phyloP scores from a whole-genome alignment of 2,329 filamentous ascomycete species.

The Paraphoma sp. region DNA sequence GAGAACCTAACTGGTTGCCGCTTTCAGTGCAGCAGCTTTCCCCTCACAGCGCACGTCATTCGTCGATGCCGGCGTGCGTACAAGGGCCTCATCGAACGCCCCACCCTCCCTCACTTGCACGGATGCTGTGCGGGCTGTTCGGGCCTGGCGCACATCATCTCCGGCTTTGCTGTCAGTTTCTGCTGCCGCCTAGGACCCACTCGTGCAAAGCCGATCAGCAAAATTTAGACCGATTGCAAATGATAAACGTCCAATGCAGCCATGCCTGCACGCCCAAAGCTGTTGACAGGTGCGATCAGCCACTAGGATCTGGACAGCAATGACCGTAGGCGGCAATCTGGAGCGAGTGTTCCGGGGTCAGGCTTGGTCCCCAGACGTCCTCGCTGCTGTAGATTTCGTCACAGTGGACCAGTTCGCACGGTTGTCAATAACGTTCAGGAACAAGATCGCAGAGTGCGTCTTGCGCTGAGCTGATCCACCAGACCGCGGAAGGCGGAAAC shows the following conservation, averaged over 20 bases:
- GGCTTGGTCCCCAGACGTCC: conserved; percentile 22
- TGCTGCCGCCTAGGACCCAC: conserved; percentile 19
- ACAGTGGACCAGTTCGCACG: conserved; percentile 29
- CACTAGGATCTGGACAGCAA: conserved; percentile 31
- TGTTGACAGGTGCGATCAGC: conserved; percentile 42
- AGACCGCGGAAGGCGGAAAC: conserved; percentile 44
- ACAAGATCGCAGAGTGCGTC: conserved; percentile 28
- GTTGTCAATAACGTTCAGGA: conserved; percentile 20
- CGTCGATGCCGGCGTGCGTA: conserved; percentile 16
- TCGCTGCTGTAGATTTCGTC: conserved; percentile 16
- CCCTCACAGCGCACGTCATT: conserved; percentile 19
- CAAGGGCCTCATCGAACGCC: conserved; percentile 18
- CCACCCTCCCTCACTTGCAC: conserved; percentile 30
- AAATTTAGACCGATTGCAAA: conserved; percentile 16
- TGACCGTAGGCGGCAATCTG: conserved; percentile 27
- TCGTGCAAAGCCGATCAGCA: conserved; percentile 44
- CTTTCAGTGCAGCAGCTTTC: conserved; percentile 16
- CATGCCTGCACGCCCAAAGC: conserved; percentile 20
- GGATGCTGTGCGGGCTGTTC: conserved; percentile 14
- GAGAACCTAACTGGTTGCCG: conserved; percentile 27
- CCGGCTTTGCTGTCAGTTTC: conserved; percentile 23
- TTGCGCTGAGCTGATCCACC: conserved; percentile 26
- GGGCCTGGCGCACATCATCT: conserved; percentile 23
- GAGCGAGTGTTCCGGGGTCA: conserved; percentile 22
- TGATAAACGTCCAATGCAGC: conserved; percentile 15